Evolutionary conservation across 2,329 filamentous ascomycete genomes (phyloP), one percentile per base, ranked within the genome.

Genomic region (Plectosphaerella plurivora): DNA sequence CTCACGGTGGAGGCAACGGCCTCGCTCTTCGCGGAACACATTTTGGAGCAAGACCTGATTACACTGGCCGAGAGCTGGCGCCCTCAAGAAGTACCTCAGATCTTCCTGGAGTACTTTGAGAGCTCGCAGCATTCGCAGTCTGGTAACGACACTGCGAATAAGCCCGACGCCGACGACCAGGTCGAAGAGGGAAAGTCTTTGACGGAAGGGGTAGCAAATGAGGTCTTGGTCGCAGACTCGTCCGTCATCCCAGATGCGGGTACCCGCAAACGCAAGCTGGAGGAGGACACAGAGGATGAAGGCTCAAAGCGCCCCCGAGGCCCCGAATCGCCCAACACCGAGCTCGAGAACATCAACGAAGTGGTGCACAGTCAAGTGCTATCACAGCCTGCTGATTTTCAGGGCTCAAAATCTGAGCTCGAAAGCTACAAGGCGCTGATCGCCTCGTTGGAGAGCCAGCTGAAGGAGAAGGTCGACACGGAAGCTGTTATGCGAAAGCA

Each of bases 71-170:
- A 33, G 8, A 12, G 66, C 5, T 84, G 75, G 75, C 71, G 75
- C 14, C 72, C 77, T 2, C 69, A 75, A 9, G 55, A 66, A 3
- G 61, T 84, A 2, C 78, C 79, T 0, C 71, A 74, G 1, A 65
- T 73, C 0, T 69, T 82, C 3, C 71, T 83, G 20, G 75, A 82
- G 44, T 64, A 73, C 33, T 83, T 68, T 60, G 59, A 66, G 37
- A 65, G 62, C 52, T 72, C 73, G 0, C 73, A 73, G 52, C 60
- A 56, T 11, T 65, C 67, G 2, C 72, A 73, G 47, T 57, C 57
- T 33, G 28, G 28, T 33, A 33, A 33, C 28, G 28, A 7, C 61
- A 55, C 48, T 33, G 45, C 35, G 45, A 54, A 33, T 12, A 33
- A 33, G 28, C 28, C 11, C 11, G 28, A 33, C 28, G 11, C 11